Conservation (phyloP, 2,329 filamentous ascomycete species). For the Colletotrichum phormii region DNA sequence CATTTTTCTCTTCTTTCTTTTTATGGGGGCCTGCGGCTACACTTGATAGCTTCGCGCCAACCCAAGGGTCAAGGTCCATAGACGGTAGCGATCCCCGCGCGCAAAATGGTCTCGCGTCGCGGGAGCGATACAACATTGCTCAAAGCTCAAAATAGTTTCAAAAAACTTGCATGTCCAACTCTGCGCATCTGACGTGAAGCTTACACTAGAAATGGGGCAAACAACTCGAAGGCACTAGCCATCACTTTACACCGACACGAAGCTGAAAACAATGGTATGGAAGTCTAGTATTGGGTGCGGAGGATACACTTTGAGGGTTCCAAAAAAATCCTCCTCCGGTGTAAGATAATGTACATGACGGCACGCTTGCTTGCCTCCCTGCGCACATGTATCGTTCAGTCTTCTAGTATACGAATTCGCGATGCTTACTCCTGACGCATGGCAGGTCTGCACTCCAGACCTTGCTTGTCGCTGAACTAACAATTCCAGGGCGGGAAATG, state of each 20-base stretch:
- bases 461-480: not conserved
- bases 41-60: not conserved
- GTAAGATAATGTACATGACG: too few species aligned
- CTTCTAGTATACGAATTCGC: not conserved
- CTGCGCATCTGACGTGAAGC: not conserved
- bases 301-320: too few species aligned
- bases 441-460: too few species aligned
- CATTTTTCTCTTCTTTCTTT: not conserved
- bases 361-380: too few species aligned
- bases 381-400: too few species aligned
- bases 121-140: not conserved
- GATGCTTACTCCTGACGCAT: not conserved
- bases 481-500: not conserved
- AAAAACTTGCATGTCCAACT: not conserved
- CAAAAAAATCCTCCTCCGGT: too few species aligned
- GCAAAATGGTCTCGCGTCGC: not conserved
- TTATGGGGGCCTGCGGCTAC: not conserved
- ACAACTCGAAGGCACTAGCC: not conserved
- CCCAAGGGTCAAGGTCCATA: constrained; percentile 8
- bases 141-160: not conserved
- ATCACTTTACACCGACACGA: not conserved
- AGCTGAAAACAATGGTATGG: not conserved
- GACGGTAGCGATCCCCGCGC: constrained; percentile 9
- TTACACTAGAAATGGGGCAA: not conserved
- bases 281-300: not conserved